Percentiles rank a stretch among this genome's conserved stretches.
These are phyloP conservation scores for Lachnellula arida DNA, from an alignment of 2,329 filamentous ascomycete species.

Conservation along the genomic window DNA sequence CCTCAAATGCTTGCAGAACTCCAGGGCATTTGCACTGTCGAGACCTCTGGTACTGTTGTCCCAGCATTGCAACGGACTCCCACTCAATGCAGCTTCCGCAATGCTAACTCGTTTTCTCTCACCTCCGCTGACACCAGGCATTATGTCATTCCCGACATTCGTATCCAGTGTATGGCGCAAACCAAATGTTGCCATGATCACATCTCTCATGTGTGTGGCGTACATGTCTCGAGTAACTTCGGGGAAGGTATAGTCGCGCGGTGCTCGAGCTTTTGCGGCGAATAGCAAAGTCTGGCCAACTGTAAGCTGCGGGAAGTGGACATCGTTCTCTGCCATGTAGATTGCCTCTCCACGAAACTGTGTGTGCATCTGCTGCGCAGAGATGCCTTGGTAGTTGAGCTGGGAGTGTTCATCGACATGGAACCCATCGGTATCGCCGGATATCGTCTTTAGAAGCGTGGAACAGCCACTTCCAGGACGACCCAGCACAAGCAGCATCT, in stretches of 20 bases:
- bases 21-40: conserved; percentile 67
- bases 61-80: conserved; percentile 64
- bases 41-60: conserved; percentile 70
- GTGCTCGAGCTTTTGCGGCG: conserved; percentile 62
- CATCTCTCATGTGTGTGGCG: conserved; percentile 36
- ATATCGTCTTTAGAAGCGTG: conserved; percentile 56
- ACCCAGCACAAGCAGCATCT: conserved; percentile 63
- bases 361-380: conserved; percentile 46
- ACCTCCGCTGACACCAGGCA: conserved; percentile 62
- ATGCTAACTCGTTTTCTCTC: conserved; percentile 76
- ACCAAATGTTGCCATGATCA: conserved; percentile 66
- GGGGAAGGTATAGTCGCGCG: conserved; percentile 44
- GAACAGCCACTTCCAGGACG: conserved; percentile 57
- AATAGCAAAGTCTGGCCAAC: conserved; percentile 70
- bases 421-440: conserved; percentile 50
- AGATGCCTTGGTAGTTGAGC: conserved; percentile 59
- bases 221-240: conserved; percentile 44
- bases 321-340: conserved; percentile 68
- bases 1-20: conserved; percentile 64
- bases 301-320: conserved; percentile 71
- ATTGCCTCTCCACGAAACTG: conserved; percentile 55
- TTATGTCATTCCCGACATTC: conserved; percentile 66
- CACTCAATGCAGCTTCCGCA: conserved; percentile 60
- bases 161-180: conserved; percentile 66
- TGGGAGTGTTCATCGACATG: conserved; percentile 43